phyloP scores from a whole-genome alignment of 2,329 filamentous ascomycete genomes.

The Fusarium chlamydosporum region DNA sequence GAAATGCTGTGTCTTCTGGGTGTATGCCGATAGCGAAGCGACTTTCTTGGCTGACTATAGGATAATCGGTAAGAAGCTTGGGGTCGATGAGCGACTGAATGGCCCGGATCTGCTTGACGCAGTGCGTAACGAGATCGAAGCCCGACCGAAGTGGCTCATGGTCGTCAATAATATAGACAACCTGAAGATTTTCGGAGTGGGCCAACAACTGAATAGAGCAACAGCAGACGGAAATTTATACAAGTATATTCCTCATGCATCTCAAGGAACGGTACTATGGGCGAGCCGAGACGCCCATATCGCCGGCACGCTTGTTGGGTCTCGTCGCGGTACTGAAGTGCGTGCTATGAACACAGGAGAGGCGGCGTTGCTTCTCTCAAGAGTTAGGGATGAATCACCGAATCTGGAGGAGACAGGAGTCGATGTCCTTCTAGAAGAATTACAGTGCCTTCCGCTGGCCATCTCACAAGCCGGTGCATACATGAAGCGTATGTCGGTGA shows the following conservation, averaged over 20 bases:
- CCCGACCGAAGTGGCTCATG: slow-evolving; percentile 10
- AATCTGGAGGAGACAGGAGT: background rate
- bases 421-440: background rate
- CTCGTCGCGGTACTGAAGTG: background rate
- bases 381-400: accelerated
- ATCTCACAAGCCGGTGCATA: slow-evolving; percentile 9
- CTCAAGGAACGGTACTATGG: slow-evolving; percentile 8
- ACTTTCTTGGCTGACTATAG: slow-evolving; percentile 54
- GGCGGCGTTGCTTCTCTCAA: background rate
- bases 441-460: background rate
- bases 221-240: background rate
- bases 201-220: background rate
- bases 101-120: slow-evolving; percentile 41
- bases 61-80: slow-evolving; percentile 41
- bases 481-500: slow-evolving; percentile 3
- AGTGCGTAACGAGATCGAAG: slow-evolving; percentile 15
- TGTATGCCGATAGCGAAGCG: slow-evolving; percentile 54
- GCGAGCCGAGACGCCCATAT: slow-evolving; percentile 4
- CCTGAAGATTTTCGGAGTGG: slow-evolving; percentile 11
- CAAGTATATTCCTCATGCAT: background rate
- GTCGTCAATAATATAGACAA: slow-evolving; percentile 29
- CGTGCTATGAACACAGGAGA: background rate
- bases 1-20: slow-evolving; percentile 55
- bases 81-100: slow-evolving; percentile 31
- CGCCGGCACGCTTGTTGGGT: background rate